Conservation (phyloP, 495 filamentous ascomycete genomes). For the Aspergillus leporis region DNA sequence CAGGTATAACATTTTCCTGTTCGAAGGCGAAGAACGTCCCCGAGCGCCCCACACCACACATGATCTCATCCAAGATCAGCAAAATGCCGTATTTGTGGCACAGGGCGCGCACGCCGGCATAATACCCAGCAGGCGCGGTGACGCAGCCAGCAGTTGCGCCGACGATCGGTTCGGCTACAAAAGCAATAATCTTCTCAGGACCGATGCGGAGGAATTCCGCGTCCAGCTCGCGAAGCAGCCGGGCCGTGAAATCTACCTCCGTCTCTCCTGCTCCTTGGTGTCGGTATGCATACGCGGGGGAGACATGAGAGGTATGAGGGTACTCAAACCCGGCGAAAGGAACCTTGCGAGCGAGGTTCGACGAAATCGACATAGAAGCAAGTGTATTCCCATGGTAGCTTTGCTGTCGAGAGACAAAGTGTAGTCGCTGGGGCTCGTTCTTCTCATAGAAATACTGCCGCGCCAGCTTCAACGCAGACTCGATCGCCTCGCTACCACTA, state of each 20-base stretch:
- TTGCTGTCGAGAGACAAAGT: slow-evolving; percentile 57
- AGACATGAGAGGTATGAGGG: slow-evolving; percentile 29
- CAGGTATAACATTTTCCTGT: slow-evolving; percentile 37
- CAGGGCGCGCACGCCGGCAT: slow-evolving; percentile 33
- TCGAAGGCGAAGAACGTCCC: slow-evolving; percentile 44
- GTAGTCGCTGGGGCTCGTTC: slow-evolving; percentile 31
- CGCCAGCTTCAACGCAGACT: slow-evolving; percentile 55
- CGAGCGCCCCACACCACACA: slow-evolving; percentile 42
- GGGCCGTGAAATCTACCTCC: slow-evolving; percentile 33
- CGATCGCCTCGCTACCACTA: slow-evolving; percentile 53
- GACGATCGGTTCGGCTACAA: slow-evolving; percentile 62
- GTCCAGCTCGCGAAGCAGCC: slow-evolving; percentile 57
- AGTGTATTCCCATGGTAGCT: slow-evolving; percentile 66
- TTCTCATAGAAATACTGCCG: slow-evolving; percentile 36
- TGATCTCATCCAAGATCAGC: slow-evolving; percentile 46
- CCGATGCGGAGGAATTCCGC: slow-evolving; percentile 62
- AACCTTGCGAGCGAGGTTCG: slow-evolving; percentile 47
- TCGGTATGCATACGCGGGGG: slow-evolving; percentile 42
- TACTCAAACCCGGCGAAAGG: not conserved
- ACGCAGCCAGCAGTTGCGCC: slow-evolving; percentile 51
- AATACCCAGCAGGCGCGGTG: slow-evolving; percentile 39
- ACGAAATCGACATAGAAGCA: slow-evolving; percentile 55
- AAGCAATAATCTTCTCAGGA: slow-evolving; percentile 61
- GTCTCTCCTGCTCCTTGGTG: slow-evolving; percentile 32
- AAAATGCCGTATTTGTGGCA: slow-evolving; percentile 45